Percentiles rank a stretch among this genome's conserved stretches.
Conservation (phyloP, 2,329 filamentous ascomycete genomes). For the Xylaria sp. region DNA sequence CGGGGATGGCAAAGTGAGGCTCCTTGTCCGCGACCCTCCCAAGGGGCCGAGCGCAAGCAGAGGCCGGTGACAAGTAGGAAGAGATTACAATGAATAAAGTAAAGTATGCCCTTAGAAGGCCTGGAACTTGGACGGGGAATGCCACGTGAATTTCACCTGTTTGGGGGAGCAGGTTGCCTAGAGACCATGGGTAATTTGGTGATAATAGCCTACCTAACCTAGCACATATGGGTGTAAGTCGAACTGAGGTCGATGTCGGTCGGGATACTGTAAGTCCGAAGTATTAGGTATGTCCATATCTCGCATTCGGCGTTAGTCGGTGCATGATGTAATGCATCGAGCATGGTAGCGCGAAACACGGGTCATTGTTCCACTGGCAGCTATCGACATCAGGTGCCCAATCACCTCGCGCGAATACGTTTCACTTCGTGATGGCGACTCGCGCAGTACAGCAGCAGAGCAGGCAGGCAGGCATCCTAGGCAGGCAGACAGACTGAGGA, state of each 20-base stretch:
- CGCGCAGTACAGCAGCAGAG: no score
- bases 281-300: neutral
- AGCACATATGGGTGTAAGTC: no score
- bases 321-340: neutral
- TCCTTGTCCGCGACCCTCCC: conserved; percentile 63
- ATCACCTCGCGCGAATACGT: no score
- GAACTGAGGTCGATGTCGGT: neutral
- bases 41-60: conserved; percentile 57
- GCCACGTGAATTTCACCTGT: no score
- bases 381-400: no score
- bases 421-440: no score
- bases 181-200: no score
- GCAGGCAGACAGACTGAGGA: no score
- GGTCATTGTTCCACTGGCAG: neutral
- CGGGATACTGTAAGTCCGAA: neutral
- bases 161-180: no score
- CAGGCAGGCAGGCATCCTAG: no score
- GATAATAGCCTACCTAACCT: no score
- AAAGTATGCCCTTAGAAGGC: conserved; percentile 18
- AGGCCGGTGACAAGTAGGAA: conserved; percentile 41
- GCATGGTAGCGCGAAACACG: neutral
- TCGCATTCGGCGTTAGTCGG: neutral
- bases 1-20: conserved; percentile 66
- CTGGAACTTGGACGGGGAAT: neutral
- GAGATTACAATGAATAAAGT: conserved; percentile 28